Conservation (phyloP, 2,329 filamentous ascomycete genomes). For the Trichoderma oligosporum region DNA sequence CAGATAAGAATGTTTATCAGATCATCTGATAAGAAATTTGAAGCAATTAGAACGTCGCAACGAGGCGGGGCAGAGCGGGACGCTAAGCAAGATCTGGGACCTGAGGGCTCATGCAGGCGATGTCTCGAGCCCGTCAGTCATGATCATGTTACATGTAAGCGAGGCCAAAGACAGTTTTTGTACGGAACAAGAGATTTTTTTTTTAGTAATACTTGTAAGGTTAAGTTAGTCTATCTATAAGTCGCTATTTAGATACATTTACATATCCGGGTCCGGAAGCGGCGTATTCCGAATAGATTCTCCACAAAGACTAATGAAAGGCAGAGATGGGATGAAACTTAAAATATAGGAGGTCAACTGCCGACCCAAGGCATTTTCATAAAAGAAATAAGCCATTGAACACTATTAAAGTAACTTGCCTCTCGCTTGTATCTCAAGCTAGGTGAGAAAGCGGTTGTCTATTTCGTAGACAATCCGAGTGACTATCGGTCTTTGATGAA, state of each 20-base stretch:
- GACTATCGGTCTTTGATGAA: no score
- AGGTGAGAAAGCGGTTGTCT: no score
- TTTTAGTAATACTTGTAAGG: no score
- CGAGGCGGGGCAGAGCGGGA: not conserved
- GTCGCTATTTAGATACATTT: not conserved
- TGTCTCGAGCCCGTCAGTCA: not conserved
- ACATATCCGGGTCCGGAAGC: not conserved
- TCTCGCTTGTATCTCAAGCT: no score
- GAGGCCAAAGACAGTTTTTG: no score
- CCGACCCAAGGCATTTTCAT: not conserved
- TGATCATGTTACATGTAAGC: not conserved
- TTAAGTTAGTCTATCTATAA: no score
- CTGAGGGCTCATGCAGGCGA: not conserved
- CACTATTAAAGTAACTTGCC: not conserved
- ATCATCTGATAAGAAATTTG: slow-evolving; percentile 17
- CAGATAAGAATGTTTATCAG: slow-evolving; percentile 15
- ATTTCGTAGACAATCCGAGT: no score
- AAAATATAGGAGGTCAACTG: not conserved
- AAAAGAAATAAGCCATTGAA: not conserved
- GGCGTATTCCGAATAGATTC: not conserved
- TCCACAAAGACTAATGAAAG: not conserved
- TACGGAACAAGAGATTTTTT: no score
- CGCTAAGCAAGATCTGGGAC: not conserved
- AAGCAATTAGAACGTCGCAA: not conserved
- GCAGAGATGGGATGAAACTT: not conserved